These are phyloP conservation scores for Hippophae rhamnoides DNA, from an alignment of 306 rosid species.

Conservation along the genomic window DNA sequence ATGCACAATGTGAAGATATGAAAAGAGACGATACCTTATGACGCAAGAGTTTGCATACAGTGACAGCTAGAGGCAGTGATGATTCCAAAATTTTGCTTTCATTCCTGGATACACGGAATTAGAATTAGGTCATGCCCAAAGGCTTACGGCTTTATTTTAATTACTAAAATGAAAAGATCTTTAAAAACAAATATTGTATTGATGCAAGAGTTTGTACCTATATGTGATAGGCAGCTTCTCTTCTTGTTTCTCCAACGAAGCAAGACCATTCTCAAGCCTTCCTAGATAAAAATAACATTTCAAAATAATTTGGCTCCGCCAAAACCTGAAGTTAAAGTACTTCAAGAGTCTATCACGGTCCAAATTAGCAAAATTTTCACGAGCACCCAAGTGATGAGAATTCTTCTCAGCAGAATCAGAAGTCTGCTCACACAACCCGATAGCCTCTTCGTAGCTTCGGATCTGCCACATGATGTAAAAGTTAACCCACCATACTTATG, in stretches of 20 bases:
- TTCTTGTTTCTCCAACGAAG: slow-evolving; percentile 59
- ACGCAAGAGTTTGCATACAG: slow-evolving; percentile 48
- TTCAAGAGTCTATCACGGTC: slow-evolving; percentile 40
- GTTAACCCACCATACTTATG: slow-evolving; percentile 17
- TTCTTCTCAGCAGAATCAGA: slow-evolving; percentile 79
- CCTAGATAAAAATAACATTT: slow-evolving; percentile 69
- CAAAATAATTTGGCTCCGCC: slow-evolving; percentile 70
- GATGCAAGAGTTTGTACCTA: slow-evolving; percentile 32
- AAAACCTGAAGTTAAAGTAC: slow-evolving; percentile 50
- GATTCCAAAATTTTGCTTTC: slow-evolving; percentile 59
- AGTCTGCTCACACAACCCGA: slow-evolving; percentile 66
- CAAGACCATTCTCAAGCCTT: slow-evolving; percentile 83
- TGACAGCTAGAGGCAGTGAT: slow-evolving; percentile 53
- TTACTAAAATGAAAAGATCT: slow-evolving; percentile 4
- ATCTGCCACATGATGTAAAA: slow-evolving; percentile 46
- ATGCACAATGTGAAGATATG: background rate
- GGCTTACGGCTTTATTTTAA: slow-evolving; percentile 5
- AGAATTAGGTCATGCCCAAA: slow-evolving; percentile 18
- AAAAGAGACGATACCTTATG: slow-evolving; percentile 55
- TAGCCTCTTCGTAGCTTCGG: slow-evolving; percentile 72
- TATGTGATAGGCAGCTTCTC: slow-evolving; percentile 36
- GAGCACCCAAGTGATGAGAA: slow-evolving; percentile 28
- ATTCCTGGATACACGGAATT: slow-evolving; percentile 39
- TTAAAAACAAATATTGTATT: background rate
- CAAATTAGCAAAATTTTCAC: slow-evolving; percentile 22